These are phyloP conservation scores for Hygrocybe coccinea DNA, from an alignment of 768 basidiomycete genomes.

Conservation along the genomic window DNA sequence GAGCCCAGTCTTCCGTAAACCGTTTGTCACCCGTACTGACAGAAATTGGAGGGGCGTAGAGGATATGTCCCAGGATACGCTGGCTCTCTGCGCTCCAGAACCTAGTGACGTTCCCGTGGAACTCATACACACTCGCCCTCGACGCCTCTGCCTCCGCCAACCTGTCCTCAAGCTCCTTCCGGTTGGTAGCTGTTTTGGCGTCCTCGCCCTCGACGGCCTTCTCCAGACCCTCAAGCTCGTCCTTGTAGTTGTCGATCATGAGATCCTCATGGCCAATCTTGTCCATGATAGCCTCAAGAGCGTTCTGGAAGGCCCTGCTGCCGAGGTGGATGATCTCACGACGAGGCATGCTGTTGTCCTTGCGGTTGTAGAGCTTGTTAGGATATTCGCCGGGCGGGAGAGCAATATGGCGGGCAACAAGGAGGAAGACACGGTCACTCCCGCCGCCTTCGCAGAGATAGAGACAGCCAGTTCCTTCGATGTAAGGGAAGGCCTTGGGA, in stretches of 20 bases:
- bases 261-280: constrained; percentile 3
- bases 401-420: constrained; percentile 25
- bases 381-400: constrained; percentile 9
- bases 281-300: constrained; percentile 11
- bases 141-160: constrained; percentile 6
- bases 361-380: constrained; percentile 8
- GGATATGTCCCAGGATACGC: constrained; percentile 13
- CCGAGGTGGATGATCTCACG: constrained; percentile 16
- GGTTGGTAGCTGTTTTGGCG: constrained; percentile 4
- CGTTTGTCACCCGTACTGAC: constrained; percentile 6
- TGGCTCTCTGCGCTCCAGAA: constrained; percentile 9
- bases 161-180: constrained; percentile 4
- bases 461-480: constrained; percentile 23
- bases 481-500: constrained; percentile 17
- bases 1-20: constrained; percentile 19
- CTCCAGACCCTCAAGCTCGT: background rate
- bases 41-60: constrained; percentile 14
- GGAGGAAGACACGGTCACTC: constrained; percentile 17
- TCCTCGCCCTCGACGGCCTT: background rate
- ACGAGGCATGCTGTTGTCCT: constrained; percentile 13
- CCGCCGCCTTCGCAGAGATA: constrained; percentile 21
- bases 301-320: constrained; percentile 11
- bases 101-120: constrained; percentile 9
- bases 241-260: constrained; percentile 1
- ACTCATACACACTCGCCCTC: constrained; percentile 2